These are phyloP conservation scores for Turnera subulata DNA, from an alignment of 345 rosid species.

Conservation along the genomic window DNA sequence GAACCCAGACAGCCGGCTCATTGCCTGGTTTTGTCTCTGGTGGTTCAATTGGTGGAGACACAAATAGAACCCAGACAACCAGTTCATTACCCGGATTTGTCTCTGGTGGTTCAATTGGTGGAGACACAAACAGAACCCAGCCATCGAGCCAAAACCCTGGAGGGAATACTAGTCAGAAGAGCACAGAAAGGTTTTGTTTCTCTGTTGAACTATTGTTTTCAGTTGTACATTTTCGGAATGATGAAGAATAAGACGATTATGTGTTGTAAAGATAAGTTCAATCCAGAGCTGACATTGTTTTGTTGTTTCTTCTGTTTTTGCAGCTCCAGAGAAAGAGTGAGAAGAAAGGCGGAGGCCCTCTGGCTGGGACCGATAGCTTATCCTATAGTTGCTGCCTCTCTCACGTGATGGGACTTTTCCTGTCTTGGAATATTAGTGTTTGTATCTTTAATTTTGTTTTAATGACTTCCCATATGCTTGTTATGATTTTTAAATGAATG, in stretches of 20 bases:
- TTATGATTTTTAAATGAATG: neutral
- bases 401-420: neutral
- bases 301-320: conserved; percentile 9
- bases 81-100: too few relatives aligned
- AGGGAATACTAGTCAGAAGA: conserved; percentile 38
- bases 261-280: conserved; percentile 1
- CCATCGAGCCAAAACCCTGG: conserved; percentile 30
- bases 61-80: too few relatives aligned
- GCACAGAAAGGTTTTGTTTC: conserved; percentile 49
- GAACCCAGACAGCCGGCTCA: conserved; percentile 37
- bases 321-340: conserved; percentile 60
- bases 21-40: conserved; percentile 81
- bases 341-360: conserved; percentile 85
- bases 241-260: too few relatives aligned
- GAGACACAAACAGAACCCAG: too few relatives aligned
- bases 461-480: neutral
- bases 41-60: conserved; percentile 81
- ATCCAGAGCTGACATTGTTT: conserved; percentile 8
- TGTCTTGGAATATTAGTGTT: neutral
- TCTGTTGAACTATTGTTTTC: conserved; percentile 4
- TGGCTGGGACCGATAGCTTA: conserved; percentile 71
- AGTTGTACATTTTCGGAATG: too few relatives aligned
- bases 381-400: neutral
- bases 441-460: neutral
- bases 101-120: too few relatives aligned